phyloP scores from a whole-genome alignment of 805 yeast species.

The Yamadazyma insecticola region DNA sequence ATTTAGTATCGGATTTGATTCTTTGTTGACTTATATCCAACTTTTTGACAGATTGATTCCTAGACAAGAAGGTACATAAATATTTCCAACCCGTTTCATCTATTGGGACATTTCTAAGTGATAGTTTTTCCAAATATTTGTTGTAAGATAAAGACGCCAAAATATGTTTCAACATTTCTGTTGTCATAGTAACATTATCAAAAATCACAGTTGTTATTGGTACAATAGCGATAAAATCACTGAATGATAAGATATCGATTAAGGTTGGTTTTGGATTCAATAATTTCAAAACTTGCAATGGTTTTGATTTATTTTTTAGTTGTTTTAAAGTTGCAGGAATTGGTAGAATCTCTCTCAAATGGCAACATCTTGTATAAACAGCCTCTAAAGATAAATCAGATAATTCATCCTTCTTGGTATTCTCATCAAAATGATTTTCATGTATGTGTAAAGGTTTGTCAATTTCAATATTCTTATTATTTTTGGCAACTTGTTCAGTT shows the following conservation, averaged over 20 bases:
- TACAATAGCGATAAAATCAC: slow-evolving; percentile 53
- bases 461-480: slow-evolving; percentile 37
- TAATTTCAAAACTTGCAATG: slow-evolving; percentile 51
- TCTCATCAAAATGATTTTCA: slow-evolving; percentile 45
- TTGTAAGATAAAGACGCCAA: slow-evolving; percentile 43
- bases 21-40: slow-evolving; percentile 56
- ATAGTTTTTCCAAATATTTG: slow-evolving; percentile 44
- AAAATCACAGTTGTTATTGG: slow-evolving; percentile 53
- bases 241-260: slow-evolving; percentile 52
- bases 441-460: slow-evolving; percentile 70
- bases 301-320: slow-evolving; percentile 45
- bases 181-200: slow-evolving; percentile 52
- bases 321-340: slow-evolving; percentile 77
- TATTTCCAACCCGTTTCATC: slow-evolving; percentile 48
- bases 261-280: slow-evolving; percentile 56
- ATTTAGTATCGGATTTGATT: slow-evolving; percentile 42
- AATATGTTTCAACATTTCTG: slow-evolving; percentile 49
- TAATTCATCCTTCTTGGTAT: slow-evolving; percentile 14
- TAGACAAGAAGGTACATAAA: slow-evolving; percentile 44
- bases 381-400: slow-evolving; percentile 39
- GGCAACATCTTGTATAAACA: slow-evolving; percentile 81
- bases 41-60: slow-evolving; percentile 41
- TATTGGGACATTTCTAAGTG: slow-evolving; percentile 52
- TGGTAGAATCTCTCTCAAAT: slow-evolving; percentile 84
- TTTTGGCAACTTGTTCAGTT: background rate